Evolutionary conservation across 805 yeast genomes (phyloP).

Genomic region (Lachancea meyersii): DNA sequence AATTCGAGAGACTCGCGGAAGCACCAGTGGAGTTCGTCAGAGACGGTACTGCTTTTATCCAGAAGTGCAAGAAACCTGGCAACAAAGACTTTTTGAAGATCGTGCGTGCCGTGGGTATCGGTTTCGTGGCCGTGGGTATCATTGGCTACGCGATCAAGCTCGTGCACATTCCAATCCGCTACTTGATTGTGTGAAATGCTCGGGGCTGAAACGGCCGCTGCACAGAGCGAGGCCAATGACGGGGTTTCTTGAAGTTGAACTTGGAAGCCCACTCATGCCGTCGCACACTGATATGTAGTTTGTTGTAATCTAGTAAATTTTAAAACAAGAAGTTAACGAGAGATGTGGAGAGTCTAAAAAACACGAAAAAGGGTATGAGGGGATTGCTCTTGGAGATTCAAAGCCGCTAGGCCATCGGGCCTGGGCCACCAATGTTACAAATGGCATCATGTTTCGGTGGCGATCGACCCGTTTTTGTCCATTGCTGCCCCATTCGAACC

Average conservation of each 20-base stretch:
- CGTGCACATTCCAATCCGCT: slow-evolving; percentile 92
- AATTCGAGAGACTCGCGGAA: slow-evolving; percentile 64
- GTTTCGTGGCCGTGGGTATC: slow-evolving; percentile 95
- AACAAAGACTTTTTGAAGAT: slow-evolving; percentile 80
- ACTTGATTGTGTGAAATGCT: slow-evolving; percentile 67
- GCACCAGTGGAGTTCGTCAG: slow-evolving; percentile 86
- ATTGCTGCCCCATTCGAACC: slow-evolving; percentile 2
- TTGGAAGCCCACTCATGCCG: slow-evolving; percentile 2
- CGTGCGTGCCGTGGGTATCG: slow-evolving; percentile 93
- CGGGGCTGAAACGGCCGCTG: not conserved
- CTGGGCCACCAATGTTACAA: too few relatives aligned
- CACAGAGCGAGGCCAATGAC: not conserved
- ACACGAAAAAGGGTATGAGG: too few relatives aligned
- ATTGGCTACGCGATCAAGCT: slow-evolving; percentile 94
- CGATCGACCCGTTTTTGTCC: not conserved
- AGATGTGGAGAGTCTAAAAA: too few relatives aligned
- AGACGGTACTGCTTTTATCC: slow-evolving; percentile 84
- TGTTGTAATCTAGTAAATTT: slow-evolving; percentile 2
- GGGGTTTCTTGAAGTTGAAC: slow-evolving; percentile 10
- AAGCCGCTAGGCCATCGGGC: too few relatives aligned
- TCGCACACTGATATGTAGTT: not conserved
- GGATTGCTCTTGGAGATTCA: too few relatives aligned
- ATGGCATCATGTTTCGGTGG: too few relatives aligned
- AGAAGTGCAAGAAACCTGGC: slow-evolving; percentile 90
- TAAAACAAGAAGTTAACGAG: not conserved